Percentiles rank a stretch among this genome's conserved stretches.
Evolutionary conservation across 2,329 filamentous ascomycete species (phyloP).

Genomic region (Colletotrichum viniferum): DNA sequence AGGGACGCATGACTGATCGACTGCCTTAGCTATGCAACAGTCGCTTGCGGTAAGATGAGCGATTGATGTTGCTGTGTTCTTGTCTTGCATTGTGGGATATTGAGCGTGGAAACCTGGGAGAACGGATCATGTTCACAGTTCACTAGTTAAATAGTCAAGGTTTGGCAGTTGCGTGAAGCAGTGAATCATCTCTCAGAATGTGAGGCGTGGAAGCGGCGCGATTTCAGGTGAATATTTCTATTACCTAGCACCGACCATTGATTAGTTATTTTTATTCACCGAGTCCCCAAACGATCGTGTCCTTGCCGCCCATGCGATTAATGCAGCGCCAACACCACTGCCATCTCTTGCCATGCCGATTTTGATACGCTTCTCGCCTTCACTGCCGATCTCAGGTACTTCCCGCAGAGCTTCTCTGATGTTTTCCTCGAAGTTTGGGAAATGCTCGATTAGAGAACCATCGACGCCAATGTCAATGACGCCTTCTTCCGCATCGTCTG

Average conservation of each 20-base stretch:
- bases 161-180: neutral
- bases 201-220: neutral
- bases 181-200: neutral
- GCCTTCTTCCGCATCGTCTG: slow-evolving; percentile 35
- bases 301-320: slow-evolving; percentile 57
- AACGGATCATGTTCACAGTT: fast-evolving
- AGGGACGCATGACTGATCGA: neutral
- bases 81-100: neutral
- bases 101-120: fast-evolving
- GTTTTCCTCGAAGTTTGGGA: slow-evolving; percentile 70
- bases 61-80: neutral
- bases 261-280: neutral
- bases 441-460: slow-evolving; percentile 74
- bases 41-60: too few relatives aligned
- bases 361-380: slow-evolving; percentile 67
- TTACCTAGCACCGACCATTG: neutral
- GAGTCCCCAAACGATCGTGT: neutral
- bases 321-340: slow-evolving; percentile 72
- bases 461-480: slow-evolving; percentile 73
- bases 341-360: slow-evolving; percentile 78
- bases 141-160: neutral
- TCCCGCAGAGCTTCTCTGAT: slow-evolving; percentile 68
- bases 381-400: slow-evolving; percentile 61
- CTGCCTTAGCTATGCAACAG: too few relatives aligned
- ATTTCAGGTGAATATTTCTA: neutral